Conservation (phyloP, 2,329 filamentous ascomycete species). For the Trichoderma endophyticum region DNA sequence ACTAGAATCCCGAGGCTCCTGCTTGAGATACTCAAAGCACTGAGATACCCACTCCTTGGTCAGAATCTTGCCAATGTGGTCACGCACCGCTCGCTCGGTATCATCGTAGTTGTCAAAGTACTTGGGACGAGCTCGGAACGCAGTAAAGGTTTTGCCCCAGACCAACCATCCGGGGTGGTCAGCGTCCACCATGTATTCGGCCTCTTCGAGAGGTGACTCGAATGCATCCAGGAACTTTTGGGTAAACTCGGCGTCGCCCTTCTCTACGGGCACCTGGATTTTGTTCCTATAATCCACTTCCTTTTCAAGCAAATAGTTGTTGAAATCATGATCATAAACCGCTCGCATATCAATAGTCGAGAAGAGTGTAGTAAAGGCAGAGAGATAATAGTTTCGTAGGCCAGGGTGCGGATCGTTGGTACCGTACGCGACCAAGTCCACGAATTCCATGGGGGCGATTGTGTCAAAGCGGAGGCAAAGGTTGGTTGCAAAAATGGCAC, state of each 20-base stretch:
- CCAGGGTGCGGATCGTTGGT: constrained; percentile 89
- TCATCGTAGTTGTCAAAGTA: constrained; percentile 74
- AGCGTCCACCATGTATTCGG: constrained; percentile 85
- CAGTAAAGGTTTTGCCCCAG: constrained; percentile 85
- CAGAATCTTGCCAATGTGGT: constrained; percentile 75
- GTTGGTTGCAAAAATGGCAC: constrained; percentile 85
- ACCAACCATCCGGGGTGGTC: constrained; percentile 96
- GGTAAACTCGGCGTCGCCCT: constrained; percentile 77
- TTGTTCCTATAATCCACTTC: constrained; percentile 71
- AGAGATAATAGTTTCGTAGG: constrained; percentile 75
- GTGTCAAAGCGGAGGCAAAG: constrained; percentile 89
- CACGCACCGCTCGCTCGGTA: constrained; percentile 68
- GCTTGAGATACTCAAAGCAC: constrained; percentile 91
- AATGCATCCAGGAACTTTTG: constrained; percentile 75
- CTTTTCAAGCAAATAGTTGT: constrained; percentile 78
- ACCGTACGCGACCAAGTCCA: constrained; percentile 77
- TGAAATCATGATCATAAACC: constrained; percentile 80
- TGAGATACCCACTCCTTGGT: constrained; percentile 82
- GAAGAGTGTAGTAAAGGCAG: constrained; percentile 72
- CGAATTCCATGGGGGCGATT: constrained; percentile 75
- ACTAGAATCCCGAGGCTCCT: constrained; percentile 80
- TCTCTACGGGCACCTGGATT: constrained; percentile 67
- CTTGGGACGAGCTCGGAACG: constrained; percentile 67
- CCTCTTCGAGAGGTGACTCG: constrained; percentile 59
- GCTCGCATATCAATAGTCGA: constrained; percentile 85